Conservation (phyloP, 1,284 basidiomycete genomes). For the Caloboletus inedulis region DNA sequence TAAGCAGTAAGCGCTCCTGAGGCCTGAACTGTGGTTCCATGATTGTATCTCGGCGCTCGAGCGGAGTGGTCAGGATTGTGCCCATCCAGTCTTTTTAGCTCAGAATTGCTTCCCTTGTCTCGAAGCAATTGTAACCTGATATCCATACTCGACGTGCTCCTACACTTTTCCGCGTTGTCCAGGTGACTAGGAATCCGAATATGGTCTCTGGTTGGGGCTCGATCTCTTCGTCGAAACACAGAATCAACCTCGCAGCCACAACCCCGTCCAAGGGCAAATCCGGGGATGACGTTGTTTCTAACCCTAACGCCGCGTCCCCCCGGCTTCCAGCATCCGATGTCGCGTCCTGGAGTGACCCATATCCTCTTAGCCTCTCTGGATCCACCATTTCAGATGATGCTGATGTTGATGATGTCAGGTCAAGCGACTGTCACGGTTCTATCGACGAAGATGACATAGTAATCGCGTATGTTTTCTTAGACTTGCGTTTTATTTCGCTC, state of each 20-base stretch:
- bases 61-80: background rate
- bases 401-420: background rate
- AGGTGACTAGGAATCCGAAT: background rate
- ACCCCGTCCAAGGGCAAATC: too few species aligned
- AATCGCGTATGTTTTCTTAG: slow-evolving; percentile 16
- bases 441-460: slow-evolving; percentile 10
- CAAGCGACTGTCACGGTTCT: background rate
- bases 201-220: background rate
- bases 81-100: background rate
- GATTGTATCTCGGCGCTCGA: background rate
- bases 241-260: too few species aligned
- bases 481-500: background rate
- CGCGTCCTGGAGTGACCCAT: background rate
- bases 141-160: background rate
- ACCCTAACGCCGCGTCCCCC: background rate
- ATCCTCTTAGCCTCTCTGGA: background rate
- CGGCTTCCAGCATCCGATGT: background rate
- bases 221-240: background rate
- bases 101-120: background rate
- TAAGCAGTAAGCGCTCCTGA: background rate
- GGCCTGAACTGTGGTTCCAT: background rate
- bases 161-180: background rate
- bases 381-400: background rate
- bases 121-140: too few species aligned
- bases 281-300: background rate